Percentiles rank a stretch among this genome's conserved stretches.
Evolutionary conservation across 2,329 filamentous ascomycete species (phyloP).

Genomic region (Pestalotiopsis sp.): DNA sequence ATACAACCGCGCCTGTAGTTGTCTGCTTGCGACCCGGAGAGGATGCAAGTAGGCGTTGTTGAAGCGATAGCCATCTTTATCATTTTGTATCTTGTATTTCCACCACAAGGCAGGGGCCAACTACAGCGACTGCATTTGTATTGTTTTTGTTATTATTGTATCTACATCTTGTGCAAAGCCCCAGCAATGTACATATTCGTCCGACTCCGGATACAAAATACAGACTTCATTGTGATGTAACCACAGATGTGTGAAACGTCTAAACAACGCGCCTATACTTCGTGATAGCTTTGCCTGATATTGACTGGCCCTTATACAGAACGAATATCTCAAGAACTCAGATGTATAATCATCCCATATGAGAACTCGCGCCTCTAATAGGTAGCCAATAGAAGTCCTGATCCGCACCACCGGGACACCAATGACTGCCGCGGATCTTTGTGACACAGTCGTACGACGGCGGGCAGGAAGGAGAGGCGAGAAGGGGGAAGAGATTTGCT

Average conservation of each 20-base stretch:
- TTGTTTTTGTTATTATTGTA: background rate
- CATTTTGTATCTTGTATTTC: background rate
- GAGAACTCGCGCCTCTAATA: background rate
- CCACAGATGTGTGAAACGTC: background rate
- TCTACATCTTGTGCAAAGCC: background rate
- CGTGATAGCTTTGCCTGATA: background rate
- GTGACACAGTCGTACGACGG: background rate
- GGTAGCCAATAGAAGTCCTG: background rate
- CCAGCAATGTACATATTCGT: background rate
- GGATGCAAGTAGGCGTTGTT: background rate
- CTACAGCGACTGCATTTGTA: background rate
- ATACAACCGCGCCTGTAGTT: slow-evolving; percentile 77
- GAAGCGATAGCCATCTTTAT: background rate
- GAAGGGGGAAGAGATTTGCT: background rate
- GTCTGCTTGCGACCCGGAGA: background rate
- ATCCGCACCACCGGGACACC: background rate
- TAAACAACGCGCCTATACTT: background rate
- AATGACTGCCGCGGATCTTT: slow-evolving; percentile 2
- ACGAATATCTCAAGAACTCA: background rate
- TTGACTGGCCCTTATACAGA: background rate
- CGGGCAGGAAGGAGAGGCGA: background rate
- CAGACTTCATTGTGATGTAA: background rate
- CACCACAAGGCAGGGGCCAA: background rate
- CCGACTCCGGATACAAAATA: background rate
- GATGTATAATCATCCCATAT: background rate